Evolutionary conservation across 768 basidiomycete genomes (phyloP), one percentile per base, ranked within the genome.

Genomic region (Suillus clintonianus): DNA sequence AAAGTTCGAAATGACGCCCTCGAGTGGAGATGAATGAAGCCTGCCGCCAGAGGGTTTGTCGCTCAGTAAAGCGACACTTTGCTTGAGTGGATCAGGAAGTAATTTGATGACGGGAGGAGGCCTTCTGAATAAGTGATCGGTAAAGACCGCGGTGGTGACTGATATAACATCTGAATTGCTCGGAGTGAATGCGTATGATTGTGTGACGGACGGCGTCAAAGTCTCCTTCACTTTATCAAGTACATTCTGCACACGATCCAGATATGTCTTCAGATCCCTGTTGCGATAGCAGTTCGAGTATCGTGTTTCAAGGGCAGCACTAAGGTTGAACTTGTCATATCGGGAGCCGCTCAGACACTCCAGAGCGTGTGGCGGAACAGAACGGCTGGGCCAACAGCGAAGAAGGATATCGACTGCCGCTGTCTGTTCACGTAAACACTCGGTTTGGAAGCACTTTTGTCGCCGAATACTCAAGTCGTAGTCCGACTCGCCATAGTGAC

Each of bases 231-330:
- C 24, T 41, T n/a, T 43, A 42, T 59, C 36, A 22, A 70, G 54
- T 15, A 70, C 36, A 5, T 50, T 39, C 45, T 69, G 67, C 17
- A 70, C 64, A 13, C 54, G 59, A 39, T 51, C 24, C 3, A 69
- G 39, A 43, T 70, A 64, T 37, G 54, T 41, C 61, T 51, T 50
- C 5, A 70, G 62, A 19, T 48, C 36, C 41, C 50, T 11, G 41
- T 69, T 69, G 39, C 54, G 63, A 60, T 64, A 70, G 32, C 70
- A 67, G 51, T 68, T 67, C 4, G 48, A 39, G 45, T 69, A 71
- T 17, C 62, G 13, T 14, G 15, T 7, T 5, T 56, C 45, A 36
- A 68, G 32, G 11, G 53, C 24, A 13, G 48, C 2, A 2, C 13
- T 22, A 22, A 71, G 39, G 9, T 2, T 22, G 24, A 32, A 10